Base-by-base conservation (phyloP, 352 stramenopile genomes). In the Pythium coloratum region DNA sequence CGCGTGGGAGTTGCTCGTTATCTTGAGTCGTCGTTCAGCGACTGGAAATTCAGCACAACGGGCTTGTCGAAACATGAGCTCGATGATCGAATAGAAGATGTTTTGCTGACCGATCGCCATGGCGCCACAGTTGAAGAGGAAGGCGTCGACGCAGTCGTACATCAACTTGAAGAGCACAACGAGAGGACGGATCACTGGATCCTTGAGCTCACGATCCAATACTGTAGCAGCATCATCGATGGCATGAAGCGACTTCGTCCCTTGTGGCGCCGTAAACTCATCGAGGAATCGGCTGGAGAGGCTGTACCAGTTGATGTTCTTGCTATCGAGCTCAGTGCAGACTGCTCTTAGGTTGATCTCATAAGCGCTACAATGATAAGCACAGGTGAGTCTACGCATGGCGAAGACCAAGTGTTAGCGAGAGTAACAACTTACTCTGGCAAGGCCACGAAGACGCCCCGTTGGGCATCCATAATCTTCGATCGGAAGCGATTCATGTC, bases 101-200 rank as follows among this genome's bases (percentile, higher is more conserved):
- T 90, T 94, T 6, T 80, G 76, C 14, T 87, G 74, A 10, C 86
- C 86, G 47, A 91, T 92, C 13, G 86, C 84, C 84, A 94, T 90
- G 18, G 78, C 74, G 14, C 86, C 81, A 56, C 84, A 94, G 53
- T 93, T 65, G 56, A 85, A 92, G 7, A 94, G 67, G 55, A 94
- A 89, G 26, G 75, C 63, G 54, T 94, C 84, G 38, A 92, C 78
- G 63, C 84, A 92, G 61, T 87, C 81, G 57, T 94, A 94, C 84
- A 89, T 91, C 53, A 94, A 91, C 70, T 77, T 81, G 61, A 91
- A 90, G 59, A 91, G 82, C 20, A 86, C 77, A 20, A 84, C 66
- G 8, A 76, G 56, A 30, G 61, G 66, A 20, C 49, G 50, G 2
- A 76, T 67, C 2, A 54, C 36, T 10, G 67, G 32, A 55, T 73